A percentile compares a stretch with the other conserved stretches of the same genome.
Evolutionary conservation across 2,329 filamentous ascomycete species (phyloP).

Genomic region (Calonectria ilicicola): DNA sequence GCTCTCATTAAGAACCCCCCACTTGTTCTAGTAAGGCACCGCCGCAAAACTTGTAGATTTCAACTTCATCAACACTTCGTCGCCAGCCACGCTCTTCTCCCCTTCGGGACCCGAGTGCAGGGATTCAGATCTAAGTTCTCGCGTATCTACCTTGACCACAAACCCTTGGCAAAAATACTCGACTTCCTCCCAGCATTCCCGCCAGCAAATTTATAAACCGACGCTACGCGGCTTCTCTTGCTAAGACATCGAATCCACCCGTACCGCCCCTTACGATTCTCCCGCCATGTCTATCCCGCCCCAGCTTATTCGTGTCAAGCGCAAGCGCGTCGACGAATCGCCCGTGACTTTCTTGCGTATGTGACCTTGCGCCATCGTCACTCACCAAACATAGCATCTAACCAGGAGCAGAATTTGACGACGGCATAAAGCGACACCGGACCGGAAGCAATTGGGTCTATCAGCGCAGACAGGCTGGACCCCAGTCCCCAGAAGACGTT

Average conservation of each 20-base stretch:
- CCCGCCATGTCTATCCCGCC: slow-evolving; percentile 67
- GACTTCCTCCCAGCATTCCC: not conserved
- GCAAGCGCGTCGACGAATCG: slow-evolving; percentile 66
- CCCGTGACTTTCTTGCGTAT: slow-evolving; percentile 68
- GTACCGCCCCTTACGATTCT: not conserved
- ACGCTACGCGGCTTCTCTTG: not conserved
- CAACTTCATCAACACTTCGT: not conserved
- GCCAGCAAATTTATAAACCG: not conserved
- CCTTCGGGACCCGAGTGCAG: no score
- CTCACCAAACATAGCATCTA: slow-evolving; percentile 24
- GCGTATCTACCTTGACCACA: not conserved
- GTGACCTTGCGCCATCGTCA: slow-evolving; percentile 38
- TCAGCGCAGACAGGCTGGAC: slow-evolving; percentile 59
- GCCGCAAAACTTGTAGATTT: slow-evolving; percentile 9
- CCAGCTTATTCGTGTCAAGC: slow-evolving; percentile 71
- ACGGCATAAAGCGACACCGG: slow-evolving; percentile 64
- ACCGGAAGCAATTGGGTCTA: slow-evolving; percentile 67
- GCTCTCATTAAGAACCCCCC: slow-evolving; percentile 11
- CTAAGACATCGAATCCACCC: not conserved
- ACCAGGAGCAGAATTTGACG: slow-evolving; percentile 61
- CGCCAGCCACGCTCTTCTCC: not conserved
- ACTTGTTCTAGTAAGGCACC: slow-evolving; percentile 8
- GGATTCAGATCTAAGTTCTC: not conserved
- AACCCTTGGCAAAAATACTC: not conserved
- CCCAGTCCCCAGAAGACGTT: slow-evolving; percentile 39